Evolutionary conservation across 495 filamentous ascomycete genomes (phyloP).

Genomic region (Xylaria intraflava): DNA sequence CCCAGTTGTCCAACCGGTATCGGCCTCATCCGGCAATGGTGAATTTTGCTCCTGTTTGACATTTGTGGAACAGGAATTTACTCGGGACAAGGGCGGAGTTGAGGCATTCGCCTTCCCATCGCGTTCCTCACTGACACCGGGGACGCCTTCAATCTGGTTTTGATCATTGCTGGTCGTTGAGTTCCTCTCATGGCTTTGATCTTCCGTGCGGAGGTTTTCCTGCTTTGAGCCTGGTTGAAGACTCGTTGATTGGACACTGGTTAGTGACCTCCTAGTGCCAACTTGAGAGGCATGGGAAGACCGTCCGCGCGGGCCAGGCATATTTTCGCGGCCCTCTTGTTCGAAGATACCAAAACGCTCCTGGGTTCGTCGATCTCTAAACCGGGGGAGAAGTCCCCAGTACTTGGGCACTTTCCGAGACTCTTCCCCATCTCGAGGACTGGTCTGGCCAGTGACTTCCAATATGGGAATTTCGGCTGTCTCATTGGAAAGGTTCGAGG

Average conservation of each 20-base stretch:
- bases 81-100: neutral
- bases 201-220: conserved; percentile 10
- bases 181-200: neutral
- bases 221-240: conserved; percentile 9
- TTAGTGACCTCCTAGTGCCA: conserved; percentile 9
- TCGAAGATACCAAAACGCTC: neutral
- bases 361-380: conserved; percentile 7
- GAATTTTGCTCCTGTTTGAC: neutral
- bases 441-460: neutral
- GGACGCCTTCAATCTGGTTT: neutral
- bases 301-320: neutral
- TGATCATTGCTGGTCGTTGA: neutral
- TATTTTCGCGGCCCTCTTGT: neutral
- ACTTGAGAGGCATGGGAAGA: conserved; percentile 5
- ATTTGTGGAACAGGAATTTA: neutral
- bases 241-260: neutral
- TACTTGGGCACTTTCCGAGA: conserved; percentile 11
- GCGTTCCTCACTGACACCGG: neutral
- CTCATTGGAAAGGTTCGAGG: neutral
- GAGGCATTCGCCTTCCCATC: neutral
- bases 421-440: conserved; percentile 1
- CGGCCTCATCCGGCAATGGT: conserved; percentile 1
- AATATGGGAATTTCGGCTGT: conserved; percentile 7
- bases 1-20: conserved; percentile 11
- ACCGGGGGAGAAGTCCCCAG: conserved; percentile 19